Base-by-base conservation (phyloP, 1,284 basidiomycete genomes). In the Naganishia cerealis region DNA sequence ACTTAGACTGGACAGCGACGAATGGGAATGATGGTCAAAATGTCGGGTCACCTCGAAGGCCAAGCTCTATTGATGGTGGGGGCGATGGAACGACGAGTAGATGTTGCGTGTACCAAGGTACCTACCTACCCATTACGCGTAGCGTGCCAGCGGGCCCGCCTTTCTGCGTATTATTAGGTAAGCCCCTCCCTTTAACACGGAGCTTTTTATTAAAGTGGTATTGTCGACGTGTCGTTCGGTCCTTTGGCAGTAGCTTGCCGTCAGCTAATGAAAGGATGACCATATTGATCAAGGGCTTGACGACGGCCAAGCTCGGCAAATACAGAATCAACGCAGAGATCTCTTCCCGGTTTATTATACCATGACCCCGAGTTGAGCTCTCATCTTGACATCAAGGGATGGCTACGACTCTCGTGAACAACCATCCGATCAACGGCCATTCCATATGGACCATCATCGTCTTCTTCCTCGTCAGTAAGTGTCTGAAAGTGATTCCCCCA, bases 401-500 rank as follows among this genome's bases (percentile, higher is more conserved):
- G 61, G 50, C 61, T 26, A 2, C 50, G 8, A 52, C 21, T 15
- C 40, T 42, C 21, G 39, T 21, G 13, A 43, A 40, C 39, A 24
- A 69, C 21, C 69, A 70, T 48, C 59, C 53, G 0, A 70, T 70
- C 43, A 57, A 70, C 39, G 69, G 69, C 9, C 67, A 63, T 46
- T 70, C 69, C n/a, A 86, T 91, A 68, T 84, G 87, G 36, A 88
- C 87, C 0, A 80, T 92, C 39, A 82, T 89, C 53, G 75, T 90
- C 16, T 93, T 92, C 81, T 82, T 91, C 71, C 63, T 87, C 54
- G 88, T 90, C 61, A 92, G 90, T 86, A 70, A 78, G 85, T 82
- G 7, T 4, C 10, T 33, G 38, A 9, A 48, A 57, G 15, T 50
- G 54, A 21, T 57, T n/a, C 58, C 12, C 12, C 16, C 13, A 10